Evolutionary conservation across 1,284 basidiomycete genomes (phyloP).

Genomic region (Heterobasidion occidentale): DNA sequence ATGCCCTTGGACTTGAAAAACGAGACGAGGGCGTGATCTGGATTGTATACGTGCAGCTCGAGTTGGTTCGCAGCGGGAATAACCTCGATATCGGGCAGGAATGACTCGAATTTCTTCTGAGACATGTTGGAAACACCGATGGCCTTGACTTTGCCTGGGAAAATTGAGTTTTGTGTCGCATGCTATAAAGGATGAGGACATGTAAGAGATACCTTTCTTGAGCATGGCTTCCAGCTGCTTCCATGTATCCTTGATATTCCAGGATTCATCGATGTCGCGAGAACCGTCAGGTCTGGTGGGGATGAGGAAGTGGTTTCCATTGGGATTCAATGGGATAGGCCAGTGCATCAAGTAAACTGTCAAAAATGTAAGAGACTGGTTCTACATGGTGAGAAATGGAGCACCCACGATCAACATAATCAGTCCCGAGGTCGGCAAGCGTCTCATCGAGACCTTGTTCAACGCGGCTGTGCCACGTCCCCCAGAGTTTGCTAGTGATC

Average conservation of each 20-base stretch:
- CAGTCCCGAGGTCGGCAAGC: conserved; percentile 62
- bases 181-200: not conserved
- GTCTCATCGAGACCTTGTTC: conserved; percentile 68
- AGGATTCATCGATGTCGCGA: conserved; percentile 58
- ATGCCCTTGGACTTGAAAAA: not conserved
- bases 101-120: conserved; percentile 22
- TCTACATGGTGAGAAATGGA: not conserved
- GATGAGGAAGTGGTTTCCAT: conserved; percentile 55
- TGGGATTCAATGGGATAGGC: conserved; percentile 72
- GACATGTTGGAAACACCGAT: conserved; percentile 47
- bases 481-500: conserved; percentile 69
- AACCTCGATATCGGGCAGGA: not conserved
- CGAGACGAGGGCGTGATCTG: conserved; percentile 2
- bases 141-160: conserved; percentile 31
- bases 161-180: not conserved
- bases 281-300: conserved; percentile 64
- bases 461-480: conserved; percentile 66
- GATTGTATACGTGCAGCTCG: conserved; percentile 4
- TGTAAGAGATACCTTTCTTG: conserved; percentile 40
- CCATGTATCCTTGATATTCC: conserved; percentile 73
- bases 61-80: not conserved
- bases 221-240: conserved; percentile 72
- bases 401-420: conserved; percentile 70
- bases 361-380: not conserved
- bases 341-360: conserved; percentile 76